Base-by-base conservation (phyloP, 306 rosid species). In the Arachis stenosperma region DNA sequence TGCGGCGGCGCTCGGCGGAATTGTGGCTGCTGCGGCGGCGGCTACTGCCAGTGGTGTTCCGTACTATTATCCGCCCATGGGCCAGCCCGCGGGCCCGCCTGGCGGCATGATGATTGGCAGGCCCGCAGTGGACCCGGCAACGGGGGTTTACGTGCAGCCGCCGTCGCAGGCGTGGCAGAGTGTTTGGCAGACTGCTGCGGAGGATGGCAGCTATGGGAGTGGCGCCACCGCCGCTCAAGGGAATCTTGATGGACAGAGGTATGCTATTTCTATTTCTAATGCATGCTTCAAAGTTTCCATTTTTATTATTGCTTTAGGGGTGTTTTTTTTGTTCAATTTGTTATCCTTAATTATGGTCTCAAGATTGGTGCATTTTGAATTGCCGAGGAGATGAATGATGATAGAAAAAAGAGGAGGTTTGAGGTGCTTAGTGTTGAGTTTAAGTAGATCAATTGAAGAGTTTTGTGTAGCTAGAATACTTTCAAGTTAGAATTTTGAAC, bases 101-200 rank as follows among this genome's bases (percentile, higher is more conserved):
- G 88, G 81, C 0, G 96, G 89, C 43, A 86, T 91, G 87, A 94
- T 94, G 95, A 88, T 91, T 47, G 97, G 96, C 3, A 80, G 95
- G 44, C 99, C 97, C 5, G 93, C 99, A 0, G 76, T 91, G 72
- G 99, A 94, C 77, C 93, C 99, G 3, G 46, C 80, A 6, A 60
- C 90, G 0, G 99, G 91, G 3, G 87, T 92, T 9, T 91, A 91
- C 42, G 95, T 65, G 15, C 97, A 91, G 81, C 97, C 97, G 0
- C 99, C 99, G 1, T 94, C 99, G 0, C 97, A 94, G 81, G 99
- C 99, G 3, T 94, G 97, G 99, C 96, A 91, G 76, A 89, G 96
- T 0, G 97, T 87, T 58, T 90, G 98, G 98, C 97, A 93, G 87
- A 60, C 89, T 2, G 81, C 84, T 3, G 73, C 89, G 8, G 93